Evolutionary conservation across 441 rosid species (phyloP), one percentile per base, ranked within the genome.

Genomic region (Brassica balearica): DNA sequence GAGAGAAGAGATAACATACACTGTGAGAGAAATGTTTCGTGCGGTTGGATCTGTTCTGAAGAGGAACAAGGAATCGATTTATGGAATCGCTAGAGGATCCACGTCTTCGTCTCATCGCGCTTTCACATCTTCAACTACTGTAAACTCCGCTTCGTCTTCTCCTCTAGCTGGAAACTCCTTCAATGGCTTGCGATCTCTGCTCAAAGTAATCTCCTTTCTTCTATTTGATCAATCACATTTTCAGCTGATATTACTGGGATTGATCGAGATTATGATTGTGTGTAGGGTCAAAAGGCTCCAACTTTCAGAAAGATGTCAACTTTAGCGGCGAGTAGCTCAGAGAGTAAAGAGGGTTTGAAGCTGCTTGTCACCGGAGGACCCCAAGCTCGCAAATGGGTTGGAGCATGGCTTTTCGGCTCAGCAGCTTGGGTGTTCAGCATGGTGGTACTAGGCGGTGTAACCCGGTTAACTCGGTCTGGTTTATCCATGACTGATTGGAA

Each of bases 401-500:
- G 94, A 3, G 86, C 87, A 38, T 95, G 99, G 99, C 93, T 95
- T 70, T 93, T 93, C 72, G 91, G 98, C 17, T 95, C 98, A 4
- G 93, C 98, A 15, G 94, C 97, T 3, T 95, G 97, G 97, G 97
- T 92, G 32, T 93, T 92, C 77, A 95, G 91, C 74, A 91, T 92
- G 99, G 98, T 95, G 63, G 76, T 95, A 9, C 87, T 93, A 41
- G 99, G 99, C 53, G 97, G 98, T 63, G 82, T 88, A 3, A 93
- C 99, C 3, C 86, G 97, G 22, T 86, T 95, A 62, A 93, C 97
- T 9, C 87, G 97, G 34, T 95, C 97, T 63, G 98, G 97, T 76
- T 95, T 95, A 71, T 93, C 99, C 2, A 93, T 95, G 97, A 93
- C 98, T 62, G 99, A 93, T 62, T 93, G 98, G 99, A 93, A 93